Evolutionary conservation across 306 rosid species (phyloP).

Genomic region (Urtica urens): DNA sequence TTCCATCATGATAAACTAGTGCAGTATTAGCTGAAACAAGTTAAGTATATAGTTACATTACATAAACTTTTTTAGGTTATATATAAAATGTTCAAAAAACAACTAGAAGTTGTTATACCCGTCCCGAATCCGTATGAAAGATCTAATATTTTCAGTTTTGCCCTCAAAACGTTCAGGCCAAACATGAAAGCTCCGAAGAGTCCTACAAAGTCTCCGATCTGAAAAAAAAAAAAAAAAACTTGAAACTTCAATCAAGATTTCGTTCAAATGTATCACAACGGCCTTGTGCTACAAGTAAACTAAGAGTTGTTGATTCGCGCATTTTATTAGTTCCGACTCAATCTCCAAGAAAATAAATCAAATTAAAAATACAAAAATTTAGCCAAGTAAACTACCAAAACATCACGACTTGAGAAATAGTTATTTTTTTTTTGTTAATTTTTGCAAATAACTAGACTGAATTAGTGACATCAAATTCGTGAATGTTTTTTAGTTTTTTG

Average conservation of each 20-base stretch:
- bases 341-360: neutral
- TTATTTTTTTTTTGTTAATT: neutral
- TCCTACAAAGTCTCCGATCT: slow-evolving; percentile 91
- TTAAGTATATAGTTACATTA: slow-evolving; percentile 1
- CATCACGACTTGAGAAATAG: neutral
- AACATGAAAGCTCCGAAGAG: slow-evolving; percentile 61
- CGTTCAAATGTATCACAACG: no score
- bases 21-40: slow-evolving; percentile 67
- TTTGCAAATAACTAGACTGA: neutral
- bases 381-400: neutral
- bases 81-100: neutral
- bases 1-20: slow-evolving; percentile 75
- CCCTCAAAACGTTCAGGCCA: slow-evolving; percentile 62
- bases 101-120: no score
- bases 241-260: neutral
- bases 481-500: no score
- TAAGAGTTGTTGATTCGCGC: no score
- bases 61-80: neutral
- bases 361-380: neutral
- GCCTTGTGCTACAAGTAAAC: no score
- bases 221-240: slow-evolving; percentile 12
- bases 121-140: slow-evolving; percentile 62
- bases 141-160: slow-evolving; percentile 62
- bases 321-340: no score
- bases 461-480: no score